phyloP scores from a whole-genome alignment of 768 basidiomycete genomes.

The Boletus vinaceobasis region DNA sequence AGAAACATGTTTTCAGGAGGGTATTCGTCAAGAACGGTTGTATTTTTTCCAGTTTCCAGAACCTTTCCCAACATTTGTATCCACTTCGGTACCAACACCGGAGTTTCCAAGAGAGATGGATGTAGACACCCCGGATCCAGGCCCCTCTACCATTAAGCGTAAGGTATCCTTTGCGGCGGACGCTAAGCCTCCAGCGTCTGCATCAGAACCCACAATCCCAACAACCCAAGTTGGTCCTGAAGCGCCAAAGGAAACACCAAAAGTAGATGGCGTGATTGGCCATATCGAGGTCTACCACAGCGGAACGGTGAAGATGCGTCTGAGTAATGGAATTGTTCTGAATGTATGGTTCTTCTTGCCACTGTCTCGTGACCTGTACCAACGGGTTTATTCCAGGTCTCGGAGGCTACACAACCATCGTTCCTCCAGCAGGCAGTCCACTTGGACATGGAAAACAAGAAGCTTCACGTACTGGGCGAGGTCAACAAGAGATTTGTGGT shows the following conservation, averaged over 20 bases:
- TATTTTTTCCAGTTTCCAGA: constrained; percentile 91
- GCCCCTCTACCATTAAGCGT: constrained; percentile 34
- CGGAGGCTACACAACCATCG: constrained; percentile 76
- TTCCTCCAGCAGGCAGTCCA: constrained; percentile 87
- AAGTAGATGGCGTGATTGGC: constrained; percentile 76
- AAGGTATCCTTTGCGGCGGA: constrained; percentile 63
- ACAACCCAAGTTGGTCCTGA: constrained; percentile 20
- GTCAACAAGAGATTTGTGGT: constrained; percentile 81
- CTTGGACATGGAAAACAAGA: constrained; percentile 57
- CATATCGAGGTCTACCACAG: constrained; percentile 82
- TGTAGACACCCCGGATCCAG: constrained; percentile 29
- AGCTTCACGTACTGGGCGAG: constrained; percentile 75
- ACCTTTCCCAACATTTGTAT: constrained; percentile 74
- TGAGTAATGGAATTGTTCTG: constrained; percentile 76
- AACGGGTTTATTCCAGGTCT: constrained; percentile 49
- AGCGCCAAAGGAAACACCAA: constrained; percentile 29
- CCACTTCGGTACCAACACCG: constrained; percentile 32
- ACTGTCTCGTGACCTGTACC: background rate
- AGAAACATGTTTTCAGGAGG: constrained; percentile 36
- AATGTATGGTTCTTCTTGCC: constrained; percentile 50
- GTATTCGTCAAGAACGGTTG: constrained; percentile 58
- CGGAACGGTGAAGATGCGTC: constrained; percentile 82
- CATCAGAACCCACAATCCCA: constrained; percentile 18
- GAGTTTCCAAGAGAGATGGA: constrained; percentile 31
- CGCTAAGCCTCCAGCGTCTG: constrained; percentile 46